phyloP scores from a whole-genome alignment of 2,329 filamentous ascomycete genomes.

The Rhynchosporium graminicola region DNA sequence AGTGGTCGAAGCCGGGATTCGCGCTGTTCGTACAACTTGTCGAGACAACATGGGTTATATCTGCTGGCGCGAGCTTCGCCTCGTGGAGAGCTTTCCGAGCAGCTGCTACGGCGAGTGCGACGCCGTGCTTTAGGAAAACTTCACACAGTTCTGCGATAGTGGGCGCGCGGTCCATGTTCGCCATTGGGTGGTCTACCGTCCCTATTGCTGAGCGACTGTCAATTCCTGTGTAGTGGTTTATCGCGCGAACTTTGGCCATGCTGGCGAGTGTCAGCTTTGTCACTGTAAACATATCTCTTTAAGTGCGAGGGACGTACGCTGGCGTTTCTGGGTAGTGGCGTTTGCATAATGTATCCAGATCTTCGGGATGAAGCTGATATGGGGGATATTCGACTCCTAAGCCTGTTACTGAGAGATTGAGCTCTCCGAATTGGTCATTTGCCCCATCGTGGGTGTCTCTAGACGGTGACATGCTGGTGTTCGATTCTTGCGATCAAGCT shows the following conservation, averaged over 20 bases:
- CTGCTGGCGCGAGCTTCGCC: constrained; percentile 50
- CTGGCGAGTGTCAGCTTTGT: constrained; percentile 41
- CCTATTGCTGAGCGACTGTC: constrained; percentile 64
- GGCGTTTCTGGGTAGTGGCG: constrained; percentile 61
- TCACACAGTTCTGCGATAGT: constrained; percentile 57
- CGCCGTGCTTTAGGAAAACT: constrained; percentile 57
- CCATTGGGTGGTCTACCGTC: constrained; percentile 59
- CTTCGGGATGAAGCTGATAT: constrained; percentile 51
- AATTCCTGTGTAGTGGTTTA: constrained; percentile 66
- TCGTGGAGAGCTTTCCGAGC: constrained; percentile 57
- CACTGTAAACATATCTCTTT: background rate
- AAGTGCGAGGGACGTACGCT: constrained; percentile 49
- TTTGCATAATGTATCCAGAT: constrained; percentile 54
- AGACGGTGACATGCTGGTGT: constrained; percentile 23
- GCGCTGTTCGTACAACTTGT: constrained; percentile 70
- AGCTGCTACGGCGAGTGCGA: constrained; percentile 58
- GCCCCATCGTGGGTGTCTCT: constrained; percentile 24
- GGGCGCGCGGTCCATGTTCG: constrained; percentile 56
- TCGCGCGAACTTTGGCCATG: constrained; percentile 62
- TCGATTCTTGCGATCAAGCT: background rate
- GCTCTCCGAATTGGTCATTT: constrained; percentile 44
- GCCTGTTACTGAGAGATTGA: constrained; percentile 62
- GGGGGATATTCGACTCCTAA: constrained; percentile 62
- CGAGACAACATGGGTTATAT: constrained; percentile 67
- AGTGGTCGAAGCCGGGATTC: constrained; percentile 69